Evolutionary conservation across 2,329 filamentous ascomycete species (phyloP).

Genomic region (Stachybotrys echinatus): DNA sequence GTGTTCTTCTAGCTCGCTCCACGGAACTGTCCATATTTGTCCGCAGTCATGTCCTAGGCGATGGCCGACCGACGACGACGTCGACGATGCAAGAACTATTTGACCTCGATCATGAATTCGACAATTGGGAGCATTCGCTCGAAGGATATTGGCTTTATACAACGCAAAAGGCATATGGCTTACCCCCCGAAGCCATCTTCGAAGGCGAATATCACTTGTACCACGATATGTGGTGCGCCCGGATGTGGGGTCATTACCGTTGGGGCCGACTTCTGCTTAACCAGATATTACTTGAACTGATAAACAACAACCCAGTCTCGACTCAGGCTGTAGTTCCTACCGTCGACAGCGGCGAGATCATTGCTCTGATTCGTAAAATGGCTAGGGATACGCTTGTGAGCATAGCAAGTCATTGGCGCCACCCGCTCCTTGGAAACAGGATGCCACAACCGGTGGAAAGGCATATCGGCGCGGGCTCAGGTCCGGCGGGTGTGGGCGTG

Average conservation of each 20-base stretch:
- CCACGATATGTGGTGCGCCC: conserved; percentile 44
- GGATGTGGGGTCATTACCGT: conserved; percentile 55
- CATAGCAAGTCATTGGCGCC: conserved; percentile 45
- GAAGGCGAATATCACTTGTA: conserved; percentile 51
- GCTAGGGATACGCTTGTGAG: conserved; percentile 40
- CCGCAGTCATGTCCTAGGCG: conserved; percentile 25
- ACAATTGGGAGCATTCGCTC: conserved; percentile 29
- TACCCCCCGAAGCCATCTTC: conserved; percentile 40
- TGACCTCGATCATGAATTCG: conserved; percentile 32
- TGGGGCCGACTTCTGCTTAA: conserved; percentile 50
- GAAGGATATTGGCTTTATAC: conserved; percentile 30
- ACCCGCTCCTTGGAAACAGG: conserved; percentile 36
- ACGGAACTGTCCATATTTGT: conserved; percentile 32
- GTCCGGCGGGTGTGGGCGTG: conserved; percentile 41
- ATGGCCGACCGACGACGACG: conserved; percentile 28
- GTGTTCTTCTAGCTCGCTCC: conserved; percentile 32
- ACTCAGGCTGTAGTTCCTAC: conserved; percentile 24
- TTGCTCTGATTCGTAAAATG: conserved; percentile 28
- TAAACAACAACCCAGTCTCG: conserved; percentile 31
- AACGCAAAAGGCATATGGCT: conserved; percentile 21
- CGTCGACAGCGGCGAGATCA: conserved; percentile 21
- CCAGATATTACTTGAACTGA: conserved; percentile 40
- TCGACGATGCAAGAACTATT: conserved; percentile 32
- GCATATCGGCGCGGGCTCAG: conserved; percentile 34
- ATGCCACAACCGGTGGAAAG: conserved; percentile 28